Base-by-base conservation (phyloP, 306 rosid species). In the Trifolium fragiferum region DNA sequence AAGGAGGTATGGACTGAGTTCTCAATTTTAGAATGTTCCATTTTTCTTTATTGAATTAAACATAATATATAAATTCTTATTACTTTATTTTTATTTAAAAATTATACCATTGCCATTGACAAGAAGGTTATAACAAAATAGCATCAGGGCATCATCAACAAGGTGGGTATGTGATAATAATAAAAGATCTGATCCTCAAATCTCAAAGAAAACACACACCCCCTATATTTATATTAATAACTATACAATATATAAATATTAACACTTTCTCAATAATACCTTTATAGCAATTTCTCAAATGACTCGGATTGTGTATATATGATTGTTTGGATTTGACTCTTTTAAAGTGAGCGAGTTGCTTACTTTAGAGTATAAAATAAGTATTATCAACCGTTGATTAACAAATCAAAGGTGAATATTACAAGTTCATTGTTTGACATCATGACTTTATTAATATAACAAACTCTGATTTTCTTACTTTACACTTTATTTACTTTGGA, bases 1-100 rank as follows among this genome's bases (percentile, higher is more conserved):
- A 91, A 93, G 53, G 93, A 93, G 92, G 98, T 93, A 91, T 14
- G n/a, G 61, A 65, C n/a, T 20, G 3, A 60, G 41, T 18, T 76
- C 49, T 41, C 55, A 57, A 66, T 62, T 68, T 43, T 10, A 68
- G 27, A 47, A 30, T 13, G 14, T 60, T 66, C 41, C 37, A 18
- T 19, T 79, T 57, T 66, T 23, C 30, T 50, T 63, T 46, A 53
- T 19, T 63, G 32, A 30, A 41, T 13, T 71, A 32, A 43, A 2
- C 40, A 37, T 37, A 37, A 37, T 7, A 37, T 35, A 37, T 37
- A 37, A 47, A 23, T 32, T 69, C 51, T 61, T 65, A 35, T 4
- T 53, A 63, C 19, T 64, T 21, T 46, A 23, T 74, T 11, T 43
- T 35, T 50, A n/a, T 16, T 66, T 65, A 14, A 58, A 38, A 41